These are phyloP conservation scores for Penicillium fimorum DNA, from an alignment of 495 filamentous ascomycete genomes.

Conservation along the genomic window DNA sequence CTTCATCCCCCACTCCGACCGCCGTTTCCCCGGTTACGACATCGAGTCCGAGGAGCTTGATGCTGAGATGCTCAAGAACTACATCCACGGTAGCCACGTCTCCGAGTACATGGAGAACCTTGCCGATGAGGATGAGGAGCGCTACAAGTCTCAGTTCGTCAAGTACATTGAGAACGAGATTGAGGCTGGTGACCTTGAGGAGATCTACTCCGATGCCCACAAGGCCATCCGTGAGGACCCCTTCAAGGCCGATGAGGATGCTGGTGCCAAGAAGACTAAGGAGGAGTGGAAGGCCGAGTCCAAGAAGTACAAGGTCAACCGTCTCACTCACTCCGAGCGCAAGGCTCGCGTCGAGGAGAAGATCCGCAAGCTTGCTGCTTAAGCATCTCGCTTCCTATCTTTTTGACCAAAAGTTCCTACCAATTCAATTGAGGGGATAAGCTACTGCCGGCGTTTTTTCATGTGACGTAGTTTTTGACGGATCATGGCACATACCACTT, in stretches of 20 bases:
- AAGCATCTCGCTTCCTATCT: conserved; percentile 27
- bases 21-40: conserved; percentile 98
- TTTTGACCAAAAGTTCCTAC: conserved; percentile 23
- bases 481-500: conserved; percentile 35
- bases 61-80: conserved; percentile 93
- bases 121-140: conserved; percentile 99
- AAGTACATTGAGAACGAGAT: conserved; percentile 96
- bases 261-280: conserved; percentile 83
- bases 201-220: conserved; percentile 93
- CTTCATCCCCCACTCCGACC: conserved; percentile 95
- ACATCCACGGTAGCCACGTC: conserved; percentile 98
- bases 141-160: conserved; percentile 96
- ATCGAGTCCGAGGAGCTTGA: conserved; percentile 97
- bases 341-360: conserved; percentile 77
- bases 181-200: conserved; percentile 96
- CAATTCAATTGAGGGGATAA: conserved; percentile 27
- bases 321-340: conserved; percentile 79
- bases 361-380: conserved; percentile 65
- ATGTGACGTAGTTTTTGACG: conserved; percentile 33
- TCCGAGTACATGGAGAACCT: conserved; percentile 99
- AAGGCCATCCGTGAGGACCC: conserved; percentile 96
- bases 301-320: conserved; percentile 75
- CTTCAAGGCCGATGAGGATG: conserved; percentile 87
- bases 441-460: conserved; percentile 31
- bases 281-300: conserved; percentile 95